These are phyloP conservation scores for Boletus sp. DNA, from an alignment of 1,284 basidiomycete genomes.

Conservation along the genomic window DNA sequence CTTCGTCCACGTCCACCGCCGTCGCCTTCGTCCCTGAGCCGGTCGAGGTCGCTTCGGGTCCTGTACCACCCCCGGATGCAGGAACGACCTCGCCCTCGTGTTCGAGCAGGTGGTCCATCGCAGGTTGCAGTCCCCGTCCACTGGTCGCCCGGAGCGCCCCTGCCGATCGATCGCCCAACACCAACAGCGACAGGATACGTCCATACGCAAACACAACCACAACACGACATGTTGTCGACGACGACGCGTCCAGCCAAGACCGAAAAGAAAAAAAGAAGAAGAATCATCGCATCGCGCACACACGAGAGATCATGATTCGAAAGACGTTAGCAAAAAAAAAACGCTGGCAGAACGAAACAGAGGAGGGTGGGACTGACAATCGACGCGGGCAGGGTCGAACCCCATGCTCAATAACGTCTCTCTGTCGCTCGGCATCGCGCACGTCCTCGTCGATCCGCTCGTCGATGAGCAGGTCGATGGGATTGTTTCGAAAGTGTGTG, in stretches of 20 bases:
- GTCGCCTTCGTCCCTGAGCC: no score
- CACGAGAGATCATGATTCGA: neutral
- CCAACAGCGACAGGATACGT: no score
- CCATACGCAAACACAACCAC: no score
- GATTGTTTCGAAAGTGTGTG: no score
- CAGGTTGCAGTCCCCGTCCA: conserved; percentile 77
- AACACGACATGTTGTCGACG: no score
- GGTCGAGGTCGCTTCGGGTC: no score
- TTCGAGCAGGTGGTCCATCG: conserved; percentile 84
- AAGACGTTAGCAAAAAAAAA: neutral
- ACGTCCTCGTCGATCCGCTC: neutral
- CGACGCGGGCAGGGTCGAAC: conserved; percentile 76
- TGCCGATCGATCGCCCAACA: conserved; percentile 32
- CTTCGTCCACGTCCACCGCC: conserved; percentile 53
- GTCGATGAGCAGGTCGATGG: no score
- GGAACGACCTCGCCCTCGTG: conserved; percentile 75
- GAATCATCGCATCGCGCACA: no score
- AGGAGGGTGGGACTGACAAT: conserved; percentile 54
- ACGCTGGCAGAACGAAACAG: neutral
- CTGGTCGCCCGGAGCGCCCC: conserved; percentile 84
- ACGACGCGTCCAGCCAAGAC: no score
- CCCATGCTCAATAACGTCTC: conserved; percentile 85
- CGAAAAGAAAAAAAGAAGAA: no score
- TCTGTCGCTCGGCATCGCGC: conserved; percentile 61
- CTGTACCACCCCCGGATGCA: conserved; percentile 39